phyloP scores from a whole-genome alignment of 441 rosid genomes.

The Croton laevigatus region DNA sequence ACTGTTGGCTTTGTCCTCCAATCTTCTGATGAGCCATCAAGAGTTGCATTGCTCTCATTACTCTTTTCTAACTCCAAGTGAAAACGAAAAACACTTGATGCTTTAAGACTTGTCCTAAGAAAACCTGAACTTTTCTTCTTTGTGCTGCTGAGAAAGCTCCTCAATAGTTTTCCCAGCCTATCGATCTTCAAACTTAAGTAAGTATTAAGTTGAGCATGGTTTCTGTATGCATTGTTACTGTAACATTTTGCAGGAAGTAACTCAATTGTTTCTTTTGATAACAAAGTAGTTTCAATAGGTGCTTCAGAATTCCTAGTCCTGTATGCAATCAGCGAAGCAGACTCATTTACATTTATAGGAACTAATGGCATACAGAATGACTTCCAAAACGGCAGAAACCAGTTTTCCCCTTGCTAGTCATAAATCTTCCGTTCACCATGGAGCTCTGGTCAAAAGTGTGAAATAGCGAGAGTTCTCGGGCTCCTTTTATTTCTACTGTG shows the following conservation, averaged over 20 bases:
- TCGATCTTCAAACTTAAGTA: constrained; percentile 42
- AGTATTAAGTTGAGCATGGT: constrained; percentile 32
- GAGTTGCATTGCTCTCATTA: constrained; percentile 39
- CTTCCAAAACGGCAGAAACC: constrained; percentile 31
- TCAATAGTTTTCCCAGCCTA: constrained; percentile 41
- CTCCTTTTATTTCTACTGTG: constrained; percentile 50
- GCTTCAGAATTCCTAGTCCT: constrained; percentile 40
- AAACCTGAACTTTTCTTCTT: constrained; percentile 30
- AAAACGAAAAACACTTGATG: constrained; percentile 45
- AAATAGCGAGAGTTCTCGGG: constrained; percentile 54
- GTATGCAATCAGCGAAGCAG: constrained; percentile 57
- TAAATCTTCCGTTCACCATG: constrained; percentile 24
- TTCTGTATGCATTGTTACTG: constrained; percentile 24
- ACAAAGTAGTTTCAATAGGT: constrained; percentile 37
- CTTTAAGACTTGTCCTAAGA: constrained; percentile 44
- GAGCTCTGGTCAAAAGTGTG: constrained; percentile 32
- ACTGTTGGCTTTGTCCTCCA: constrained; percentile 70
- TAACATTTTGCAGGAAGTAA: constrained; percentile 66
- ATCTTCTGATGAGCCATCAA: constrained; percentile 26
- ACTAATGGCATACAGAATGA: constrained; percentile 44
- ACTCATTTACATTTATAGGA: constrained; percentile 54
- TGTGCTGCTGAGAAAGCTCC: constrained; percentile 35
- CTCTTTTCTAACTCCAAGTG: constrained; percentile 60
- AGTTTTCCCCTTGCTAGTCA: constrained; percentile 18
- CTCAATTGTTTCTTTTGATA: constrained; percentile 41